A percentile compares a stretch with the other conserved stretches of the same genome.
These are phyloP conservation scores for Irpex sp. DNA, from an alignment of 1,284 basidiomycete genomes.

Conservation along the genomic window DNA sequence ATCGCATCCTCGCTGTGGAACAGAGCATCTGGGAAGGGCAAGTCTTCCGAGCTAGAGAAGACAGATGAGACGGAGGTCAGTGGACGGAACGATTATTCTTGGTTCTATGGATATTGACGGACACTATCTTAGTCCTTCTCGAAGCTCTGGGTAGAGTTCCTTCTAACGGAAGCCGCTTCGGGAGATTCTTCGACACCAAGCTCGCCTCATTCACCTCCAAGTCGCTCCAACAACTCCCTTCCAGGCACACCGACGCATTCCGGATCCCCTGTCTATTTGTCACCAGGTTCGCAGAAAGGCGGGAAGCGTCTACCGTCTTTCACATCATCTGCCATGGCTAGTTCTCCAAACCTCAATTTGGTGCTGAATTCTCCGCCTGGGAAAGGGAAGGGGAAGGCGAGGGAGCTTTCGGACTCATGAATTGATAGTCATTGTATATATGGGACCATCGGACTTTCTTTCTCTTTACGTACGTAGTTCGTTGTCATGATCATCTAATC, in stretches of 20 bases:
- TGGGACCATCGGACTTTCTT: not conserved
- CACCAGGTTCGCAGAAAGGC: slow-evolving; percentile 32
- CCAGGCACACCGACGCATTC: slow-evolving; percentile 46
- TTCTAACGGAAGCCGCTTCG: slow-evolving; percentile 82
- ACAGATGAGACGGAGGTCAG: slow-evolving; percentile 75
- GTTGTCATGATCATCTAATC: not conserved
- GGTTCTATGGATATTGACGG: not conserved
- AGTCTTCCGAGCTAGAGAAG: slow-evolving; percentile 59
- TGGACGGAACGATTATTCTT: slow-evolving; percentile 2
- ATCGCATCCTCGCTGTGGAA: slow-evolving; percentile 49
- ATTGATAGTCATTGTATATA: not conserved
- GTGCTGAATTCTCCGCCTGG: slow-evolving; percentile 37
- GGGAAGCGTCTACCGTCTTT: slow-evolving; percentile 48
- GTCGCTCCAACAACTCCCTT: slow-evolving; percentile 39
- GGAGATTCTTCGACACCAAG: slow-evolving; percentile 40
- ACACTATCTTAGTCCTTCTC: slow-evolving; percentile 75
- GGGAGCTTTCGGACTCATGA: slow-evolving; percentile 11
- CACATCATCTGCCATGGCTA: slow-evolving; percentile 38
- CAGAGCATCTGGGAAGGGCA: slow-evolving; percentile 40
- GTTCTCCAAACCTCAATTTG: slow-evolving; percentile 52
- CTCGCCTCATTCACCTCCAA: slow-evolving; percentile 21
- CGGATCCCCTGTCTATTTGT: slow-evolving; percentile 23
- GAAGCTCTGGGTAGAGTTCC: slow-evolving; percentile 92
- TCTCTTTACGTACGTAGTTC: not conserved
- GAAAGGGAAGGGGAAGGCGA: slow-evolving; percentile 26